Percentiles rank a stretch among this genome's conserved stretches.
These are phyloP conservation scores for Kwoniella botswanensis DNA, from an alignment of 768 basidiomycete species.

Conservation along the genomic window DNA sequence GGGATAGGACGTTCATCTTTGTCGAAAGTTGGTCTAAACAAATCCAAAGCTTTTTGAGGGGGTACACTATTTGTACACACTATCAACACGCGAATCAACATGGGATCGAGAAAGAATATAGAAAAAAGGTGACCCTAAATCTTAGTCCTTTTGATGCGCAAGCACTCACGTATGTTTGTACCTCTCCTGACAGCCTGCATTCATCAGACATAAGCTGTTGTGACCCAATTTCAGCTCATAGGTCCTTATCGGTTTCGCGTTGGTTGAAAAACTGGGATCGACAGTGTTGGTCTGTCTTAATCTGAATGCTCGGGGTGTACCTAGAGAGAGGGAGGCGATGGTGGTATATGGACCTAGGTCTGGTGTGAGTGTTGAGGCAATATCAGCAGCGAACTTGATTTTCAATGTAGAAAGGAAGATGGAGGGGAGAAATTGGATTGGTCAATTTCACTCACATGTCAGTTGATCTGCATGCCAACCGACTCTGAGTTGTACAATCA, in stretches of 20 bases:
- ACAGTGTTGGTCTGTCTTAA: conserved; percentile 48
- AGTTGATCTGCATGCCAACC: conserved; percentile 59
- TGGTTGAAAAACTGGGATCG: conserved; percentile 36
- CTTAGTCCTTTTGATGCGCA: background rate
- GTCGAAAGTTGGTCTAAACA: conserved; percentile 52
- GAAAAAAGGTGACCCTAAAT: too few species aligned
- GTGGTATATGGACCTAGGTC: conserved; percentile 58
- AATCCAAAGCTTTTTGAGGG: conserved; percentile 51
- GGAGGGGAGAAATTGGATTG: background rate
- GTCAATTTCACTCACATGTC: conserved; percentile 45
- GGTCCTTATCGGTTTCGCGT: conserved; percentile 43
- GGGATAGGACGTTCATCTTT: conserved; percentile 33
- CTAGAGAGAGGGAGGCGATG: conserved; percentile 57
- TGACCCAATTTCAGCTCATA: conserved; percentile 56
- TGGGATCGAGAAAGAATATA: background rate
- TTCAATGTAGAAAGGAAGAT: background rate
- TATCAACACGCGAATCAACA: background rate
- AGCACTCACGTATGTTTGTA: conserved; percentile 56
- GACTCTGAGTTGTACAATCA: conserved; percentile 33
- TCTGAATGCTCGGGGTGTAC: conserved; percentile 55
- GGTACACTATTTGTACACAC: conserved; percentile 41
- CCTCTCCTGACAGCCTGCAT: conserved; percentile 57
- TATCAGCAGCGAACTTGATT: too few species aligned
- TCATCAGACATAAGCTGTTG: conserved; percentile 56
- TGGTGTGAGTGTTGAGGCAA: conserved; percentile 12